These are phyloP conservation scores for Vitis cinerea DNA, from an alignment of 164 flowering plant genomes.

Conservation along the genomic window DNA sequence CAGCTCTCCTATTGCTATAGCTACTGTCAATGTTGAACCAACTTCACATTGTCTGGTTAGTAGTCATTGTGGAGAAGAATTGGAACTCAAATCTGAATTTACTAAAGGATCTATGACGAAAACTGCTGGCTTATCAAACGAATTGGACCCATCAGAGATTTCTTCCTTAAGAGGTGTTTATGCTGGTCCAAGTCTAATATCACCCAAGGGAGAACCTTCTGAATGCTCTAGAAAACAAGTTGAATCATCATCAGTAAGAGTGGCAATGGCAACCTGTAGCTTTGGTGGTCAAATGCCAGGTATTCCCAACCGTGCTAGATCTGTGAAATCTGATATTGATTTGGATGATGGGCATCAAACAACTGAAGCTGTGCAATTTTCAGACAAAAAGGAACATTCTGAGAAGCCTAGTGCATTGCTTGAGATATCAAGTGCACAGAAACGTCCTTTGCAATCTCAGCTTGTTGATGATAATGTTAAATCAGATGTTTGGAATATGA, in stretches of 20 bases:
- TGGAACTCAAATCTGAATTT: too few species aligned
- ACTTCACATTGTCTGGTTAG: too few species aligned
- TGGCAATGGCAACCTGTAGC: background rate
- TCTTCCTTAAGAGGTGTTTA: slow-evolving; percentile 8
- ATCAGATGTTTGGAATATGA: background rate
- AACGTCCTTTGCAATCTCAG: background rate
- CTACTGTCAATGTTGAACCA: background rate
- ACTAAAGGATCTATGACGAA: background rate
- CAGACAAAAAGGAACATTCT: background rate
- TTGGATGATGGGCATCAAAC: background rate
- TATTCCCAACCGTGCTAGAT: background rate
- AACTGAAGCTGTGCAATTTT: background rate
- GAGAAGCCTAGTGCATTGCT: background rate
- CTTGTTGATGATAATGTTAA: background rate
- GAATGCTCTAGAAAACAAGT: slow-evolving; percentile 13
- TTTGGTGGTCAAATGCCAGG: slow-evolving; percentile 1
- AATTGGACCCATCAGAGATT: slow-evolving; percentile 1
- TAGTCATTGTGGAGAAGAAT: too few species aligned
- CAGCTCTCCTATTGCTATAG: background rate
- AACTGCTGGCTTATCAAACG: background rate
- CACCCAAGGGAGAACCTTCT: slow-evolving; percentile 14
- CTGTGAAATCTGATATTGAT: background rate
- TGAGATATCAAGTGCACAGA: background rate
- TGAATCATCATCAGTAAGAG: background rate
- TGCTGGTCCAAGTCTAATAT: background rate